Percentiles rank a stretch among this genome's conserved stretches.
These are phyloP conservation scores for Pelargonium myrrhifolium DNA, from an alignment of 441 rosid genomes.

Conservation along the genomic window DNA sequence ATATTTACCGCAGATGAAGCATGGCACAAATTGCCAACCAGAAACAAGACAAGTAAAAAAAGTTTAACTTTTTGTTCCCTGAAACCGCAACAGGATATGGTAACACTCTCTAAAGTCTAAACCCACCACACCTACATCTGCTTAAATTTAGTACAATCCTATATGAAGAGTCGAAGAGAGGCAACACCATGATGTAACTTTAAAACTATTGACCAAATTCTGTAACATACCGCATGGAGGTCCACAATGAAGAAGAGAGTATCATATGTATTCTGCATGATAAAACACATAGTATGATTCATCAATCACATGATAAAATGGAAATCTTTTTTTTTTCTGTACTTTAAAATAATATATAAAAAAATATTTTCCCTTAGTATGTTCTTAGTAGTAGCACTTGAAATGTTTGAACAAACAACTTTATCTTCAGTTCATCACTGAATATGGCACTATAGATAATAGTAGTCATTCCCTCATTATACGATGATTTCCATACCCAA, in stretches of 20 bases:
- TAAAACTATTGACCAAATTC: slow-evolving; percentile 8
- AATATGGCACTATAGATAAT: neutral
- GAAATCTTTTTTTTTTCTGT: neutral
- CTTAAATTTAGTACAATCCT: neutral
- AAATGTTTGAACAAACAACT: neutral
- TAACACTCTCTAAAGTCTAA: too few relatives aligned
- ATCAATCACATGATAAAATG: neutral
- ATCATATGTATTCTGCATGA: slow-evolving; percentile 68
- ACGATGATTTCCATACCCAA: neutral
- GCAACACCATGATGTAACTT: neutral
- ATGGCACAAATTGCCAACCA: slow-evolving; percentile 4
- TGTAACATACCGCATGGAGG: slow-evolving; percentile 69
- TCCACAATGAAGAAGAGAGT: slow-evolving; percentile 83
- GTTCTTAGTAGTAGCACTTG: neutral
- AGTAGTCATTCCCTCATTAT: neutral
- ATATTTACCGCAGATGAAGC: neutral
- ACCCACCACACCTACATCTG: neutral
- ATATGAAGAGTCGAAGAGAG: neutral
- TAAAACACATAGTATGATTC: slow-evolving; percentile 11
- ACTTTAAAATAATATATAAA: neutral
- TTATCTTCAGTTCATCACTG: neutral
- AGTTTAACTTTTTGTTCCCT: neutral
- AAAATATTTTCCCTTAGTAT: neutral
- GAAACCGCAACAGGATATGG: neutral
- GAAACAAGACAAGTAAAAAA: slow-evolving; percentile 1